These are phyloP conservation scores for Cryphonectria radicalis DNA, from an alignment of 2,329 filamentous ascomycete genomes.

Conservation along the genomic window DNA sequence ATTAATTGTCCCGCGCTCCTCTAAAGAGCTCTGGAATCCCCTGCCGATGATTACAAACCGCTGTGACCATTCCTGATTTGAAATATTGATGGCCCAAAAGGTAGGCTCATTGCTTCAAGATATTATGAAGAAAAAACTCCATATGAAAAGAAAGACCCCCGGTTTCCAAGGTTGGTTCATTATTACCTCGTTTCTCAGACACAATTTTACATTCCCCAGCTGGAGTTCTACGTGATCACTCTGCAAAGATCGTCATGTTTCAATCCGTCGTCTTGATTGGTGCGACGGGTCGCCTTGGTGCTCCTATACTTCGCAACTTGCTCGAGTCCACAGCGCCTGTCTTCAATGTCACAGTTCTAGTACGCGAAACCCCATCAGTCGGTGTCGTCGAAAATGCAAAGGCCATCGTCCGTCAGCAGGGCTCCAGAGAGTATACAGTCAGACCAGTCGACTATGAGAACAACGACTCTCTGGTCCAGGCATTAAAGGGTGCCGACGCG, in stretches of 20 bases:
- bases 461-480: slow-evolving; percentile 5
- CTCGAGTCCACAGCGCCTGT: neutral
- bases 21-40: no score
- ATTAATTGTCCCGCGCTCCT: neutral
- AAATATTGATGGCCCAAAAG: neutral
- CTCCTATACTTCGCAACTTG: slow-evolving; percentile 8
- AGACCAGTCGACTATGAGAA: neutral
- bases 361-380: neutral
- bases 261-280: neutral
- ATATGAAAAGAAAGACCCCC: neutral
- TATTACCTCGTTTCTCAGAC: neutral
- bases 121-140: no score
- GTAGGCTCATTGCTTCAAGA: neutral
- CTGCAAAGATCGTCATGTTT: neutral
- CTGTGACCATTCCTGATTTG: neutral
- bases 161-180: neutral
- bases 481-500: slow-evolving; percentile 1
- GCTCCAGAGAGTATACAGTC: neutral
- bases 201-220: neutral
- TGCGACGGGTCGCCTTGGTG: neutral
- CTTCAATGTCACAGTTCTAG: slow-evolving; percentile 3
- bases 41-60: neutral
- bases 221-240: no score
- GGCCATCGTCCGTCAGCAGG: neutral
- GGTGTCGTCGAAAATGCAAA: neutral